These are phyloP conservation scores for Apiospora koreana DNA, from an alignment of 2,329 filamentous ascomycete genomes.

Conservation along the genomic window DNA sequence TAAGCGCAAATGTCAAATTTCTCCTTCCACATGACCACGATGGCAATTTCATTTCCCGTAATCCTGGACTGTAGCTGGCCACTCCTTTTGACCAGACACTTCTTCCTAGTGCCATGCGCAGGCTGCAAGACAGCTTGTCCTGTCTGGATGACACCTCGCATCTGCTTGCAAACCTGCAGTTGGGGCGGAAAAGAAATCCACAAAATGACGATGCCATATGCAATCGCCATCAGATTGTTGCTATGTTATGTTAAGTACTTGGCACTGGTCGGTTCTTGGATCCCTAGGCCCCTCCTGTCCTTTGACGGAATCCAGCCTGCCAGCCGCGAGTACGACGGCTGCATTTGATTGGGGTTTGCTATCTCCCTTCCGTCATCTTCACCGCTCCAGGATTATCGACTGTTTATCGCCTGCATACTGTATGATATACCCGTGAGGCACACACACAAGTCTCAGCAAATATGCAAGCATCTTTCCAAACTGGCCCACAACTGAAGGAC, in stretches of 20 bases:
- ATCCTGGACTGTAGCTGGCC: background rate
- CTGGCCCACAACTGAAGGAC: background rate
- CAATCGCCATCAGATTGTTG: background rate
- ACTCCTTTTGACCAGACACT: background rate
- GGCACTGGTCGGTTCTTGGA: background rate
- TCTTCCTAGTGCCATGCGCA: too few species aligned
- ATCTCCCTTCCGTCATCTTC: conserved; percentile 5
- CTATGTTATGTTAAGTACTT: too few species aligned
- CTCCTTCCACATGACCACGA: background rate
- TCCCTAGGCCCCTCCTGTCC: background rate
- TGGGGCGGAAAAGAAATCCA: background rate
- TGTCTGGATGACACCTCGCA: background rate
- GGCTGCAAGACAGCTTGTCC: background rate
- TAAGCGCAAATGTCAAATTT: background rate
- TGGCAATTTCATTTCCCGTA: background rate
- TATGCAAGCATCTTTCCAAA: background rate
- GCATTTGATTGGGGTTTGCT: background rate
- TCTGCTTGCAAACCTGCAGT: background rate
- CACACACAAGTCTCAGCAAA: background rate
- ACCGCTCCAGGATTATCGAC: background rate
- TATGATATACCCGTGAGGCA: background rate
- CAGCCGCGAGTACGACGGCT: background rate
- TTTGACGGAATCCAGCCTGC: background rate
- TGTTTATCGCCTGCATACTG: background rate
- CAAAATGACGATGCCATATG: background rate